A percentile compares a stretch with the other conserved stretches of the same genome.
Evolutionary conservation across 768 basidiomycete genomes (phyloP).

Genomic region (Rhizopogon roseolus): DNA sequence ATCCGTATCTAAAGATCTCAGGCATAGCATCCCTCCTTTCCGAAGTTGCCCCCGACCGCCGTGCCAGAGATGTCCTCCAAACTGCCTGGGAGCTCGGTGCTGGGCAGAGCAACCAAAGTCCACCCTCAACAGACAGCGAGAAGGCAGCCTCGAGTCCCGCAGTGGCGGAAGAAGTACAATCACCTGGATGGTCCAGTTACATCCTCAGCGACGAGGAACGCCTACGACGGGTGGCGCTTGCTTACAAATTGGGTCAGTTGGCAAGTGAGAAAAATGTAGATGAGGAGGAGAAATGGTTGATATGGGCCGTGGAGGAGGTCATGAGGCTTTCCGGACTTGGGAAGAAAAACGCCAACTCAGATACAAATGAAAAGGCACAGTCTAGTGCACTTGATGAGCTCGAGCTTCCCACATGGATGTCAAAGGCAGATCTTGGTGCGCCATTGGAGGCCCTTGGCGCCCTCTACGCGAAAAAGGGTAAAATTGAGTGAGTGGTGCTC

Average conservation of each 20-base stretch:
- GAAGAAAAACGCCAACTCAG: neutral
- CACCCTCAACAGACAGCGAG: constrained; percentile 1
- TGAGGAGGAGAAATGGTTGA: constrained; percentile 41
- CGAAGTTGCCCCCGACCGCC: constrained; percentile 35
- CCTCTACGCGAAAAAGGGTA: constrained; percentile 53
- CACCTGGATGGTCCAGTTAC: constrained; percentile 16
- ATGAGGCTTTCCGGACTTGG: constrained; percentile 22
- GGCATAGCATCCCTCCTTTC: constrained; percentile 63
- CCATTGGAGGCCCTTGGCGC: constrained; percentile 64
- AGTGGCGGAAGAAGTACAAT: neutral
- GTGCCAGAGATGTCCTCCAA: constrained; percentile 21
- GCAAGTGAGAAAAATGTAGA: constrained; percentile 27
- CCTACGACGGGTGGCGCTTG: constrained; percentile 40
- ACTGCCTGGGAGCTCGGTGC: constrained; percentile 17
- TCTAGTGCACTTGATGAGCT: constrained; percentile 43
- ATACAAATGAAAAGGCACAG: neutral
- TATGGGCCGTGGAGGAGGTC: constrained; percentile 39
- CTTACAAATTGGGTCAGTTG: constrained; percentile 42
- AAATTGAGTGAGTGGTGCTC: constrained; percentile 30
- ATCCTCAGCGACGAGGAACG: constrained; percentile 31
- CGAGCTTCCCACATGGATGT: constrained; percentile 56
- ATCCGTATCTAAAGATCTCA: constrained; percentile 61
- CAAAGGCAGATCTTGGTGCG: constrained; percentile 55
- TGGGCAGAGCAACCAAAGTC: neutral
- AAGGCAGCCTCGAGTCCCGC: neutral